phyloP scores from a whole-genome alignment of 1,139 yeast genomes.

The Lodderomyces orthopsilosis region DNA sequence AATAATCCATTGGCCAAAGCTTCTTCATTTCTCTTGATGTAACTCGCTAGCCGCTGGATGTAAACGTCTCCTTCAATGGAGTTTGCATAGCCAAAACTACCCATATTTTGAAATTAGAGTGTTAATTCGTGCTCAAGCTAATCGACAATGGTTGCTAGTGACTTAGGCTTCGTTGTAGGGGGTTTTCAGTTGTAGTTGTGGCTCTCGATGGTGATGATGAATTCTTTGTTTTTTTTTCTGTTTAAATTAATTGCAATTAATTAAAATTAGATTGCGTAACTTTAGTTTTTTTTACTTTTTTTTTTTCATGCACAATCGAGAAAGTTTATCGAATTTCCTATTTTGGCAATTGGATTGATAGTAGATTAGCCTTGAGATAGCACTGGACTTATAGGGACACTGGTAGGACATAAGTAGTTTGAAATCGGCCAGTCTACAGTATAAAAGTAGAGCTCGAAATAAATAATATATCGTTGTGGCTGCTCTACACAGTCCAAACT shows the following conservation, averaged over 20 bases:
- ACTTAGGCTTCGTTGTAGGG: no score
- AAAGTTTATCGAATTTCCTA: not conserved
- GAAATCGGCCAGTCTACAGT: not conserved
- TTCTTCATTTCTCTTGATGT: slow-evolving; percentile 43
- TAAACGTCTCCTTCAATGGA: slow-evolving; percentile 45
- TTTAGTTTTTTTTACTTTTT: not conserved
- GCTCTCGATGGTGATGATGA: not conserved
- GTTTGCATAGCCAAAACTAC: slow-evolving; percentile 21
- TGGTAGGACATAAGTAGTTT: no score
- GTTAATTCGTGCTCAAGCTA: not conserved
- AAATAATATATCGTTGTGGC: no score
- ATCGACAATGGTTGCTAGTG: no score
- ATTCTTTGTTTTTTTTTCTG: not conserved
- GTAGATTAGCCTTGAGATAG: no score
- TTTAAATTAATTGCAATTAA: not conserved
- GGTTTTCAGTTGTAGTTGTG: not conserved
- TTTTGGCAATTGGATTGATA: not conserved
- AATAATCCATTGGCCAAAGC: slow-evolving; percentile 46
- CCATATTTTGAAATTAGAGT: slow-evolving; percentile 15
- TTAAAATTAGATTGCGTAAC: not conserved
- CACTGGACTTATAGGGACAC: no score
- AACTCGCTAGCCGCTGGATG: slow-evolving; percentile 40
- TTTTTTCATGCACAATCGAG: not conserved
- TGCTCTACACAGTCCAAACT: no score
- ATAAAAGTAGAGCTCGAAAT: not conserved